phyloP scores from a whole-genome alignment of 805 yeast species.

The Candida tammaniensis region DNA sequence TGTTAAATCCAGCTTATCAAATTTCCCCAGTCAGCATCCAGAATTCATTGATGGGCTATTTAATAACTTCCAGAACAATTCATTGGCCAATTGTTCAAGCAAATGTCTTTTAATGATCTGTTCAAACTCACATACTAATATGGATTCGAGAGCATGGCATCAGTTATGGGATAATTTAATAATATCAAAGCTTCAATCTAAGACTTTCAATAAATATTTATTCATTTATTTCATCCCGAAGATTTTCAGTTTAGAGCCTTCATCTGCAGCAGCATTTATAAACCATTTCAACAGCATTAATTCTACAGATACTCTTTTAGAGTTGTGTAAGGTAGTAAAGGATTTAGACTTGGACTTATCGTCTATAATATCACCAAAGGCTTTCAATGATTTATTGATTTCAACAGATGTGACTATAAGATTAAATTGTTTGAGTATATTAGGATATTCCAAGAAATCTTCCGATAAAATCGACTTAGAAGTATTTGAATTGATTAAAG shows the following conservation, averaged over 20 bases:
- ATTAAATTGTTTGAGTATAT: slow-evolving; percentile 4
- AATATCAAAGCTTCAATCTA: slow-evolving; percentile 27
- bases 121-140: slow-evolving; percentile 21
- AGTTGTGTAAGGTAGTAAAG: slow-evolving; percentile 1
- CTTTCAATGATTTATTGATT: slow-evolving; percentile 2
- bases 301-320: background rate
- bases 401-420: slow-evolving; percentile 2
- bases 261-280: background rate
- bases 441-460: slow-evolving; percentile 8
- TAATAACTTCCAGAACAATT: slow-evolving; percentile 52
- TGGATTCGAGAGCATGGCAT: slow-evolving; percentile 41
- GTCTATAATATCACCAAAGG: background rate
- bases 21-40: background rate
- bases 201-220: slow-evolving; percentile 42
- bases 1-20: background rate
- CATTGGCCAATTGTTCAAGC: slow-evolving; percentile 67
- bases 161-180: slow-evolving; percentile 48
- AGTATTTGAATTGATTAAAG: slow-evolving; percentile 43
- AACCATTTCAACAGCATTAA: slow-evolving; percentile 1
- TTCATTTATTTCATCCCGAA: slow-evolving; percentile 61
- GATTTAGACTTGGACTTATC: slow-evolving; percentile 36
- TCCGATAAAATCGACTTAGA: slow-evolving; percentile 52
- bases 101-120: slow-evolving; percentile 45
- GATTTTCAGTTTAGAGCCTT: slow-evolving; percentile 52
- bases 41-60: slow-evolving; percentile 33